Percentiles rank a stretch among this genome's conserved stretches.
Evolutionary conservation across 148 eudicot species (phyloP).

Genomic region (Silene conica): DNA sequence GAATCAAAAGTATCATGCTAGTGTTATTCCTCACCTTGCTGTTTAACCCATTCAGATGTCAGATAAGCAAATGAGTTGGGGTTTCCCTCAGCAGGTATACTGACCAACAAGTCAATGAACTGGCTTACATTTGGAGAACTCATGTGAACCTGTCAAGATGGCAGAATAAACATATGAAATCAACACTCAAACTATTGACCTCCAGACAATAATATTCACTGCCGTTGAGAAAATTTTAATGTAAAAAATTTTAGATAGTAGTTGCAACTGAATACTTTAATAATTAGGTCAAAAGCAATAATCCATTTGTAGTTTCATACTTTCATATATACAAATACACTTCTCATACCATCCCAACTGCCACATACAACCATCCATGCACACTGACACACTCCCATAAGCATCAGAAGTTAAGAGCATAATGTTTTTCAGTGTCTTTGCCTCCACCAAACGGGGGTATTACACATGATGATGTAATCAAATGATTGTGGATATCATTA

Average conservation of each 20-base stretch:
- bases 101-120: conserved; percentile 73
- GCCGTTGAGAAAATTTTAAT: neutral
- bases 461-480: neutral
- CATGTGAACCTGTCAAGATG: conserved; percentile 74
- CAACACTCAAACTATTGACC: neutral
- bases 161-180: neutral
- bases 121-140: conserved; percentile 81
- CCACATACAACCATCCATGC: neutral
- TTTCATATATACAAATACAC: neutral
- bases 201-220: neutral
- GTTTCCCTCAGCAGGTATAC: conserved; percentile 66
- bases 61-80: conserved; percentile 65
- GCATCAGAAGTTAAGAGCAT: neutral
- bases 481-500: neutral
- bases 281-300: neutral
- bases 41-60: conserved; percentile 89
- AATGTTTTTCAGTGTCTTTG: neutral
- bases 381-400: neutral
- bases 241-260: neutral
- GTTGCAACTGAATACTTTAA: neutral
- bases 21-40: conserved; percentile 54
- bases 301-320: neutral
- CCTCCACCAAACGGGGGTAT: neutral
- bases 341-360: neutral
- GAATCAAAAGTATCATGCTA: neutral